These are phyloP conservation scores for Apiospora phragmitis DNA, from an alignment of 2,329 filamentous ascomycete genomes.

Conservation along the genomic window DNA sequence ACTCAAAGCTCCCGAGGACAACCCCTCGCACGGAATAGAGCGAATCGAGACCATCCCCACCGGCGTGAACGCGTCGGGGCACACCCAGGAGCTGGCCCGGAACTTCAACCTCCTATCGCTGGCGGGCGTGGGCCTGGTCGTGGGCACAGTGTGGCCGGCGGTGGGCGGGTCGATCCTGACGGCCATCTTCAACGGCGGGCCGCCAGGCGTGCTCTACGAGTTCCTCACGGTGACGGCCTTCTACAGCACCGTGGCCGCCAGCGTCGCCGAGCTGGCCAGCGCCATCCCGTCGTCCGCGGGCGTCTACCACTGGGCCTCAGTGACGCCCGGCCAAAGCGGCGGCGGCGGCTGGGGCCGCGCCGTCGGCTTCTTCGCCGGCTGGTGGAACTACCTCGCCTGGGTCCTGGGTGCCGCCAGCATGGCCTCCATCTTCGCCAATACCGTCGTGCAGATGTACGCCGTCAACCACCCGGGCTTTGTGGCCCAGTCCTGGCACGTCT, in stretches of 20 bases:
- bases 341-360: constrained; percentile 48
- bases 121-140: constrained; percentile 16
- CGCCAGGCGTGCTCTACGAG: constrained; percentile 63
- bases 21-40: not conserved
- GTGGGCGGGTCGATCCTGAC: constrained; percentile 46
- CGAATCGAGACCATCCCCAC: not conserved
- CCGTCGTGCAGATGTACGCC: constrained; percentile 44
- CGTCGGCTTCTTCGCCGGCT: constrained; percentile 47
- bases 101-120: constrained; percentile 15
- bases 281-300: constrained; percentile 62
- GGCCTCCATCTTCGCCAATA: constrained; percentile 42
- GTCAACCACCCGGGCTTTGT: constrained; percentile 39
- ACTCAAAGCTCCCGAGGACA: not conserved
- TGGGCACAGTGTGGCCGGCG: constrained; percentile 16
- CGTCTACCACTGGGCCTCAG: constrained; percentile 62
- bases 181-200: constrained; percentile 61
- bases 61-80: constrained; percentile 15
- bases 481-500: constrained; percentile 43
- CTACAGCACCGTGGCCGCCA: constrained; percentile 60
- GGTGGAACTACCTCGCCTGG: constrained; percentile 48
- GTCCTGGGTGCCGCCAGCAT: constrained; percentile 40
- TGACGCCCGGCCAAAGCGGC: constrained; percentile 58
- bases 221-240: constrained; percentile 51
- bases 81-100: constrained; percentile 12
- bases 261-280: constrained; percentile 60